These are phyloP conservation scores for Daldinia decipiens DNA, from an alignment of 495 filamentous ascomycete genomes.

Conservation along the genomic window DNA sequence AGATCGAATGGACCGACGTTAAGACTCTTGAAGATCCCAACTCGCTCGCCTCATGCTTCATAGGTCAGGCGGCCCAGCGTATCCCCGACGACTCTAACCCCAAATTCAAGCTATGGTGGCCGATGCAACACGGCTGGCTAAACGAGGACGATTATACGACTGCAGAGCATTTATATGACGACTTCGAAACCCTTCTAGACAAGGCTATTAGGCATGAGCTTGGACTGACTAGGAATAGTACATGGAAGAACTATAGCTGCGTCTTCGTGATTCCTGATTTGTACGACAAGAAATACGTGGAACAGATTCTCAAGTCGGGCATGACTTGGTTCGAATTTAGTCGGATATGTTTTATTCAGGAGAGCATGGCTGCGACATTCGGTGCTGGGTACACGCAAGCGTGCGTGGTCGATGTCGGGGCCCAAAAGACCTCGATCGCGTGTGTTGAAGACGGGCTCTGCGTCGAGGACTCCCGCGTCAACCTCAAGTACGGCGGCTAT, in stretches of 20 bases:
- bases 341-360: constrained; percentile 91
- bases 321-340: constrained; percentile 89
- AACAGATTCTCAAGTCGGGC: constrained; percentile 81
- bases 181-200: constrained; percentile 87
- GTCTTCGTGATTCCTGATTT: constrained; percentile 96
- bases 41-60: constrained; percentile 73
- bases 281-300: constrained; percentile 92
- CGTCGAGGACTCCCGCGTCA: constrained; percentile 88
- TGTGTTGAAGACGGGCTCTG: constrained; percentile 98
- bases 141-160: constrained; percentile 89
- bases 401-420: constrained; percentile 96
- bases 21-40: constrained; percentile 60
- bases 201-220: constrained; percentile 85
- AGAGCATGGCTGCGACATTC: constrained; percentile 92
- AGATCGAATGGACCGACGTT: constrained; percentile 97
- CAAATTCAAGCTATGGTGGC: constrained; percentile 91
- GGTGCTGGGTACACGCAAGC: constrained; percentile 93
- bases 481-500: constrained; percentile 90
- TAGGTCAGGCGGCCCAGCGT: constrained; percentile 82
- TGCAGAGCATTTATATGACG: constrained; percentile 79
- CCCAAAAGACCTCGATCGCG: constrained; percentile 96
- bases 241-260: constrained; percentile 91
- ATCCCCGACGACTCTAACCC: constrained; percentile 91
- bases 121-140: constrained; percentile 83
- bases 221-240: constrained; percentile 75